phyloP scores from a whole-genome alignment of 805 yeast genomes.

The Soucietia sequanensis region DNA sequence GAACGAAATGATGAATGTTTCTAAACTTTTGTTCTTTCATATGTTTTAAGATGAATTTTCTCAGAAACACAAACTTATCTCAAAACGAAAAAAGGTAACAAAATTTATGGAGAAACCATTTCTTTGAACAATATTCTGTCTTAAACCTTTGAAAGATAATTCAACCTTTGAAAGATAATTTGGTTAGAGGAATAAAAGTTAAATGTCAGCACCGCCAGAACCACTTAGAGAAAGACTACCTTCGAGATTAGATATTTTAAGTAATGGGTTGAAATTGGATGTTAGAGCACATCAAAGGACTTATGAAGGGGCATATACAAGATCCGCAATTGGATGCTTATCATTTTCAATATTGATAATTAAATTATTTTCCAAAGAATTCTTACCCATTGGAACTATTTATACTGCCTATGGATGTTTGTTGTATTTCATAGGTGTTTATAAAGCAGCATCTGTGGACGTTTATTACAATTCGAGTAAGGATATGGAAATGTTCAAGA shows the following conservation, averaged over 20 bases:
- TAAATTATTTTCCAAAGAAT: slow-evolving; percentile 62
- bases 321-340: slow-evolving; percentile 69
- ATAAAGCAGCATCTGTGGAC: slow-evolving; percentile 33
- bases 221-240: slow-evolving; percentile 24
- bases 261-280: slow-evolving; percentile 45
- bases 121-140: no score
- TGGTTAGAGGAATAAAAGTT: no score
- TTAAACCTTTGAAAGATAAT: no score
- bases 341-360: slow-evolving; percentile 65
- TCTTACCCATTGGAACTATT: slow-evolving; percentile 63
- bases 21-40: no score
- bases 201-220: no score
- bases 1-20: no score
- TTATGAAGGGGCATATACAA: slow-evolving; percentile 78
- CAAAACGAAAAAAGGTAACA: no score
- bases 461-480: slow-evolving; percentile 36
- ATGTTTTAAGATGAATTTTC: no score
- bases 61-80: no score
- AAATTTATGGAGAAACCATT: no score
- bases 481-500: slow-evolving; percentile 46
- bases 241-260: slow-evolving; percentile 35
- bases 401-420: slow-evolving; percentile 60
- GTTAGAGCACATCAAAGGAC: slow-evolving; percentile 76
- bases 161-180: no score
- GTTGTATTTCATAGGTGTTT: slow-evolving; percentile 39